Evolutionary conservation across 2,329 filamentous ascomycete genomes (phyloP).

Genomic region (Aspergillus ustus): DNA sequence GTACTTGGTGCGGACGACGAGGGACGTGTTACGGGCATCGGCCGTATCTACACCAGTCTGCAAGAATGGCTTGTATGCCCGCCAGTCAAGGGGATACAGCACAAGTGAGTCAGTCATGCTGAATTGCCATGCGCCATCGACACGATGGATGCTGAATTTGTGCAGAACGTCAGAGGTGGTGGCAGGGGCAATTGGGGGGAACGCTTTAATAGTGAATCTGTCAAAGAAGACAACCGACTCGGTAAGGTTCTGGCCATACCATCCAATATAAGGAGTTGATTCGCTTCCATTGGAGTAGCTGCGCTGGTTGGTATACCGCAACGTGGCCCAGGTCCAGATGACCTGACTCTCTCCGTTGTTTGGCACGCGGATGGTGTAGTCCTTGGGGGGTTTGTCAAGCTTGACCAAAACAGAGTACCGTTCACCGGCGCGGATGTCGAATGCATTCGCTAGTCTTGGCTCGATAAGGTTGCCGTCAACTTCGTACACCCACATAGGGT

Average conservation of each 20-base stretch:
- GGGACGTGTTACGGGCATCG: constrained; percentile 29
- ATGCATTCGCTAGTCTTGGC: constrained; percentile 44
- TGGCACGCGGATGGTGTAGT: constrained; percentile 61
- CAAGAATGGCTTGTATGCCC: too few relatives aligned
- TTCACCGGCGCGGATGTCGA: constrained; percentile 42
- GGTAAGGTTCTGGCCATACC: constrained; percentile 48
- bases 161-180: neutral
- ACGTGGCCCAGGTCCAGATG: constrained; percentile 56
- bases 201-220: constrained; percentile 51
- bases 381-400: constrained; percentile 49
- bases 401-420: constrained; percentile 50
- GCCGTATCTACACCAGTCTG: too few relatives aligned
- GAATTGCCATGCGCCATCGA: too few relatives aligned
- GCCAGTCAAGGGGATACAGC: too few relatives aligned
- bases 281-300: constrained; percentile 12
- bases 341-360: constrained; percentile 58
- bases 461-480: constrained; percentile 51
- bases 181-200: constrained; percentile 40
- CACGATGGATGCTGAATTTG: too few relatives aligned
- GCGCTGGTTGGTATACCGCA: constrained; percentile 46
- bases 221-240: constrained; percentile 47
- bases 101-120: too few relatives aligned
- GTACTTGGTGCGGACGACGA: constrained; percentile 53
- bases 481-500: constrained; percentile 51
- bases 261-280: constrained; percentile 52